Percentiles rank a stretch among this genome's conserved stretches.
These are phyloP conservation scores for Lentinula aciculospora DNA, from an alignment of 768 basidiomycete genomes.

Conservation along the genomic window DNA sequence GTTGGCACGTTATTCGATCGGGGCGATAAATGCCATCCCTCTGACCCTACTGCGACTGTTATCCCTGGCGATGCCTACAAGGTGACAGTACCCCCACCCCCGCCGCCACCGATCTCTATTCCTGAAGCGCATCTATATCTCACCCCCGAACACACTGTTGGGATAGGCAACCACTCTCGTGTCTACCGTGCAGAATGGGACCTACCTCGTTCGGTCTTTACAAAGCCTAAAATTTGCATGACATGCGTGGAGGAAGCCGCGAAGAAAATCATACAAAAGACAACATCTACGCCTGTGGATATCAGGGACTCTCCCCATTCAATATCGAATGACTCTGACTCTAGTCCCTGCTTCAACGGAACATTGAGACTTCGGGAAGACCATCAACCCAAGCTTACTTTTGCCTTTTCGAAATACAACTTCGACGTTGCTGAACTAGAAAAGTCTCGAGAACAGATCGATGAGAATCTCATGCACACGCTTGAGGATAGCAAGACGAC, in stretches of 20 bases:
- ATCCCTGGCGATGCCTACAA: constrained; percentile 13
- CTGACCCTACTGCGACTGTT: constrained; percentile 18
- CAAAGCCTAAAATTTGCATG: constrained; percentile 28
- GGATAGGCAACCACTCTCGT: constrained; percentile 46
- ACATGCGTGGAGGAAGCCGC: constrained; percentile 25
- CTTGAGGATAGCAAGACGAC: neutral
- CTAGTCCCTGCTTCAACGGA: neutral
- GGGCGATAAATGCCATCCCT: constrained; percentile 18
- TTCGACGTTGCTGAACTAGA: neutral
- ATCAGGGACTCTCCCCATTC: neutral
- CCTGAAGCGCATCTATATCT: constrained; percentile 47
- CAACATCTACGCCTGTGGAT: neutral
- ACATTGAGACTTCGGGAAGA: neutral
- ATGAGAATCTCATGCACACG: neutral
- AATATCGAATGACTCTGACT: no score
- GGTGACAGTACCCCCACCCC: constrained; percentile 15
- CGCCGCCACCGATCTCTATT: constrained; percentile 7
- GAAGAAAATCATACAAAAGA: neutral
- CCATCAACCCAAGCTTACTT: neutral
- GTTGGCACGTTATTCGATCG: neutral
- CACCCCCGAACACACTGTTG: constrained; percentile 27
- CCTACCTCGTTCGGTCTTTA: constrained; percentile 37
- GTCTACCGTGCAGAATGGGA: constrained; percentile 49
- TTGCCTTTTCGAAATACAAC: neutral
- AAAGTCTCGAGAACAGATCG: neutral